These are phyloP conservation scores for Phyllosticta citrichinensis DNA, from an alignment of 2,329 filamentous ascomycete genomes.

Conservation along the genomic window DNA sequence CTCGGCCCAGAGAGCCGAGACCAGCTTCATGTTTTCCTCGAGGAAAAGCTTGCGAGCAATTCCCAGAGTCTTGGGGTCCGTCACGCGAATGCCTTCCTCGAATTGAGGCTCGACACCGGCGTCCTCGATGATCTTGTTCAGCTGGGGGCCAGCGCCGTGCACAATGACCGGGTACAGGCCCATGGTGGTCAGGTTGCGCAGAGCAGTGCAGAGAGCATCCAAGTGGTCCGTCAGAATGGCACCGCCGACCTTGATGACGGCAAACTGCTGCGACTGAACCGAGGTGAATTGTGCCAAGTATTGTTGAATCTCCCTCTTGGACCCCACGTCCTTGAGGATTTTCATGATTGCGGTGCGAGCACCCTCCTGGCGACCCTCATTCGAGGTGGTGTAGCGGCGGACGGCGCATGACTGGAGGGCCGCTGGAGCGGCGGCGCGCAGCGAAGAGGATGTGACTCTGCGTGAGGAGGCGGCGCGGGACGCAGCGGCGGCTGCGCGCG, in stretches of 20 bases:
- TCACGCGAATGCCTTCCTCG: slow-evolving; percentile 91
- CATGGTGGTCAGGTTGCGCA: slow-evolving; percentile 89
- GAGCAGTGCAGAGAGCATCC: slow-evolving; percentile 77
- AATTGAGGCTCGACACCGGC: slow-evolving; percentile 92
- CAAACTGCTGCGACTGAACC: slow-evolving; percentile 92
- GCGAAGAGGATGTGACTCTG: slow-evolving; percentile 7
- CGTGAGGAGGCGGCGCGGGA: slow-evolving; percentile 11
- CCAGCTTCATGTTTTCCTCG: slow-evolving; percentile 88
- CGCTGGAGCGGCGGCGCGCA: slow-evolving; percentile 1
- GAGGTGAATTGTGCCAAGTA: slow-evolving; percentile 97
- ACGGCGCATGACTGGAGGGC: slow-evolving; percentile 5
- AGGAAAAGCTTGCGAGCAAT: slow-evolving; percentile 88
- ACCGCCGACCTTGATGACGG: slow-evolving; percentile 95
- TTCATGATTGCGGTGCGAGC: slow-evolving; percentile 66
- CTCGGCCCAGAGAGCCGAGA: slow-evolving; percentile 71
- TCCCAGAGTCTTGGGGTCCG: slow-evolving; percentile 87
- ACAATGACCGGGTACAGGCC: slow-evolving; percentile 92
- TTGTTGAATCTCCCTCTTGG: slow-evolving; percentile 91
- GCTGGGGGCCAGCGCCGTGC: slow-evolving; percentile 87
- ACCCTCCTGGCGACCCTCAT: slow-evolving; percentile 9
- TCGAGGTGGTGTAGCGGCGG: slow-evolving; percentile 8
- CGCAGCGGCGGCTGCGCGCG: slow-evolving; percentile 8
- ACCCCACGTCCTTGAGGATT: slow-evolving; percentile 89
- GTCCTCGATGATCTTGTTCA: slow-evolving; percentile 82
- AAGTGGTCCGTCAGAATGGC: slow-evolving; percentile 93